Conservation (phyloP, 306 rosid genomes). For the Ormosia emarginata region DNA sequence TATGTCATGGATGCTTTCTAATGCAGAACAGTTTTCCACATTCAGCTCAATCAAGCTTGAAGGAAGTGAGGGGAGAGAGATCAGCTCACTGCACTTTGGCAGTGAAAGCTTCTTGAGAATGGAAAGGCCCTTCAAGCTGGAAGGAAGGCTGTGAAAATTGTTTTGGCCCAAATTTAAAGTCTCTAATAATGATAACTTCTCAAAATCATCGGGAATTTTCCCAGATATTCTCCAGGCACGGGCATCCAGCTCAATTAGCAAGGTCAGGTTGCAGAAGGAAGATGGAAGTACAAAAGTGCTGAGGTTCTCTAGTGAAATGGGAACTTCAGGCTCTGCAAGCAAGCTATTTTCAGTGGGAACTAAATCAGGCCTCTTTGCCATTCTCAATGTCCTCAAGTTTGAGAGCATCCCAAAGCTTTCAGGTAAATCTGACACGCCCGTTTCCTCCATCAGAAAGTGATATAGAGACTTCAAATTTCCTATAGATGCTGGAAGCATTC, state of each 20-base stretch:
- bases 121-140: slow-evolving; percentile 52
- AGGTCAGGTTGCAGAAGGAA: slow-evolving; percentile 48
- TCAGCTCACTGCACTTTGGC: slow-evolving; percentile 38
- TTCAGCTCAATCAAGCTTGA: slow-evolving; percentile 48
- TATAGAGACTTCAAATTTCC: slow-evolving; percentile 50
- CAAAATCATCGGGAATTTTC: slow-evolving; percentile 55
- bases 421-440: slow-evolving; percentile 47
- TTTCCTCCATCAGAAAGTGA: slow-evolving; percentile 45
- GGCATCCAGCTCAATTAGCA: slow-evolving; percentile 42
- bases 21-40: slow-evolving; percentile 41
- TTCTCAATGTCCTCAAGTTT: slow-evolving; percentile 41
- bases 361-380: slow-evolving; percentile 32
- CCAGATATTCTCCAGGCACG: slow-evolving; percentile 50
- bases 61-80: slow-evolving; percentile 64
- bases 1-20: slow-evolving; percentile 46
- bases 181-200: slow-evolving; percentile 42
- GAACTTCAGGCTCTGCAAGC: background rate
- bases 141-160: slow-evolving; percentile 54
- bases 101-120: slow-evolving; percentile 36
- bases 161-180: slow-evolving; percentile 42
- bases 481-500: slow-evolving; percentile 53
- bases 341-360: background rate
- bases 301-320: too few species aligned
- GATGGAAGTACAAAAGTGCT: slow-evolving; percentile 29
- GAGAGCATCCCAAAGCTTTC: slow-evolving; percentile 62